Conservation (phyloP, 306 rosid genomes). For the Fragaria ananassa region DNA sequence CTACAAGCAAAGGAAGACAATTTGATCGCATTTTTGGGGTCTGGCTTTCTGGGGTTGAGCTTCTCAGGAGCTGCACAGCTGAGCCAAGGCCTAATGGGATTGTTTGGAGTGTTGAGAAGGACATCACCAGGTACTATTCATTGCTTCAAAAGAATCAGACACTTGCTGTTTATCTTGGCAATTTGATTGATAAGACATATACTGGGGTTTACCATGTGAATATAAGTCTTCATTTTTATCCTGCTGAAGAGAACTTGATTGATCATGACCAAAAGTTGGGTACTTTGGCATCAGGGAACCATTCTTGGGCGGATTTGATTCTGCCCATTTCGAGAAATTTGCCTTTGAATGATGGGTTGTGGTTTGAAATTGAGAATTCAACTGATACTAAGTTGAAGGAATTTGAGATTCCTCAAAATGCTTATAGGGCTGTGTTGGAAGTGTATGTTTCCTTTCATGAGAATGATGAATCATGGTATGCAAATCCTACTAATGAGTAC, state of each 20-base stretch:
- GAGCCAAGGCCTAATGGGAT: slow-evolving; percentile 73
- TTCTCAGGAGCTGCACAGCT: slow-evolving; percentile 86
- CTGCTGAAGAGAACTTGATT: slow-evolving; percentile 22
- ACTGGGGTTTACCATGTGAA: slow-evolving; percentile 87
- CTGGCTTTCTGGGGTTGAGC: slow-evolving; percentile 89
- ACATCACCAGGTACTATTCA: slow-evolving; percentile 77
- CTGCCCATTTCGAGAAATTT: slow-evolving; percentile 65
- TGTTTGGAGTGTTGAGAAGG: slow-evolving; percentile 82
- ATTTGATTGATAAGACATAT: slow-evolving; percentile 52
- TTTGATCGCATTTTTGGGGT: slow-evolving; percentile 88
- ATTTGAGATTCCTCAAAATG: slow-evolving; percentile 63
- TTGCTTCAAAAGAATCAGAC: slow-evolving; percentile 53
- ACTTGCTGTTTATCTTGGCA: slow-evolving; percentile 72
- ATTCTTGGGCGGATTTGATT: slow-evolving; percentile 73
- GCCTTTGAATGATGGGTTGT: slow-evolving; percentile 71
- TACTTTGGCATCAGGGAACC: slow-evolving; percentile 24
- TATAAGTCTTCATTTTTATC: slow-evolving; percentile 58
- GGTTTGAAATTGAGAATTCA: slow-evolving; percentile 63
- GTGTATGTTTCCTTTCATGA: slow-evolving; percentile 92
- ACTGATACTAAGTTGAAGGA: slow-evolving; percentile 45
- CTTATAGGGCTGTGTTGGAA: slow-evolving; percentile 81
- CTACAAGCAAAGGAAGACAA: slow-evolving; percentile 76
- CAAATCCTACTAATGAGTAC: slow-evolving; percentile 63
- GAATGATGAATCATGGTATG: slow-evolving; percentile 84
- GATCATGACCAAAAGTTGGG: slow-evolving; percentile 14